These are phyloP conservation scores for Hura crepitans DNA, from an alignment of 441 rosid genomes.

Conservation along the genomic window DNA sequence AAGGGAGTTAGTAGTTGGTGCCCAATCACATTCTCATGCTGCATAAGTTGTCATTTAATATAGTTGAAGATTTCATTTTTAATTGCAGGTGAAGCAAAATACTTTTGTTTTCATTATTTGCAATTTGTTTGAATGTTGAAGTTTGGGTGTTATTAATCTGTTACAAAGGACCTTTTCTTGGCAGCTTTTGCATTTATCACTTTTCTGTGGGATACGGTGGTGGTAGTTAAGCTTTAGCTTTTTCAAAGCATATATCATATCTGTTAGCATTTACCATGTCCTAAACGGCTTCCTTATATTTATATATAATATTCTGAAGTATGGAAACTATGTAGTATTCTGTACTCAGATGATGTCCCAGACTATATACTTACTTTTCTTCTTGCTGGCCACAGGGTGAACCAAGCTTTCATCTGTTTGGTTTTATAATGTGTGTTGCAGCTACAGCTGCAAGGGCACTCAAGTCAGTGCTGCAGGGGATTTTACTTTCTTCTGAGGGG, in stretches of 20 bases:
- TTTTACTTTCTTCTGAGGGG: constrained; percentile 96
- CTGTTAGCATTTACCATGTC: too few species aligned
- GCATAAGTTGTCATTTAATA: not conserved
- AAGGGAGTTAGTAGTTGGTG: not conserved
- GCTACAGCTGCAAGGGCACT: constrained; percentile 98
- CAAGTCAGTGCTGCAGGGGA: constrained; percentile 90
- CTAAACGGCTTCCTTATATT: too few species aligned
- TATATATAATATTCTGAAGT: too few species aligned
- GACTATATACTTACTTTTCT: constrained; percentile 11
- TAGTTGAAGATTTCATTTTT: not conserved
- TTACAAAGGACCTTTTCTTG: not conserved
- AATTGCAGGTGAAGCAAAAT: not conserved
- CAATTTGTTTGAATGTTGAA: not conserved
- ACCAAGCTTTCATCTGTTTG: constrained; percentile 92
- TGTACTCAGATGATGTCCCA: not conserved
- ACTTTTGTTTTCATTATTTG: not conserved
- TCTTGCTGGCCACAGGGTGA: constrained; percentile 51
- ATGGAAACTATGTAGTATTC: not conserved
- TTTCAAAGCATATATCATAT: not conserved
- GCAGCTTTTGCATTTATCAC: not conserved
- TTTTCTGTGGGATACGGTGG: not conserved
- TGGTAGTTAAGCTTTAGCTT: not conserved
- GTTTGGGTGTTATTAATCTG: not conserved
- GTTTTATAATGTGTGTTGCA: constrained; percentile 80
- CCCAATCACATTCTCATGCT: not conserved